These are phyloP conservation scores for Thalassiosira livingstoniorum DNA, from an alignment of 352 stramenopile genomes.

Conservation along the genomic window DNA sequence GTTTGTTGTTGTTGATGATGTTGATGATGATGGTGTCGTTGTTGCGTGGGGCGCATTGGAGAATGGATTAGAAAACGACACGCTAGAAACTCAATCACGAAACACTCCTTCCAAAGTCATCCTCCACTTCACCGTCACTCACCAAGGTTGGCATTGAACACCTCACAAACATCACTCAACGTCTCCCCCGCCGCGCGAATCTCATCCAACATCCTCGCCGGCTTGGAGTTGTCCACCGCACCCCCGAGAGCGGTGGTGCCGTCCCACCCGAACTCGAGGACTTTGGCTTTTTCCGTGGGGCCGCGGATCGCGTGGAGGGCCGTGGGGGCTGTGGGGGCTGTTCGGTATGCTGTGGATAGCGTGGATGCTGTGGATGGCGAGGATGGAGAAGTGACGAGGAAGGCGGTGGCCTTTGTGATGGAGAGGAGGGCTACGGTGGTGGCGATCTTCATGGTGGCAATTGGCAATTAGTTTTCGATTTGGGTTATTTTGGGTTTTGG, in stretches of 20 bases:
- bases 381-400: slow-evolving; percentile 38
- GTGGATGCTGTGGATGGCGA: slow-evolving; percentile 16
- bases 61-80: neutral
- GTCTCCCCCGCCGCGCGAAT: slow-evolving; percentile 80
- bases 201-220: slow-evolving; percentile 76
- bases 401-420: slow-evolving; percentile 24
- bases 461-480: too few species aligned
- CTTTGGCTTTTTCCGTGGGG: slow-evolving; percentile 66
- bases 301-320: slow-evolving; percentile 67
- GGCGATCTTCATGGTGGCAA: slow-evolving; percentile 59
- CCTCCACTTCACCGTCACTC: slow-evolving; percentile 8
- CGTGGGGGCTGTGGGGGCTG: too few species aligned
- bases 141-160: slow-evolving; percentile 83
- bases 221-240: slow-evolving; percentile 72
- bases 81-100: neutral
- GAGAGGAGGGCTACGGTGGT: slow-evolving; percentile 21
- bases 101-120: neutral
- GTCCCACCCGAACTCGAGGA: slow-evolving; percentile 76
- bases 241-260: slow-evolving; percentile 78
- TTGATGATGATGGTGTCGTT: neutral
- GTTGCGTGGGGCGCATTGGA: neutral
- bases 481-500: too few species aligned
- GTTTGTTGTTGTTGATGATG: slow-evolving; percentile 3
- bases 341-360: too few species aligned
- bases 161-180: slow-evolving; percentile 74